Percentiles rank a stretch among this genome's conserved stretches.
These are phyloP conservation scores for Trichomonas vaginalis DNA, from an alignment of 208 protist species.

Conservation along the genomic window DNA sequence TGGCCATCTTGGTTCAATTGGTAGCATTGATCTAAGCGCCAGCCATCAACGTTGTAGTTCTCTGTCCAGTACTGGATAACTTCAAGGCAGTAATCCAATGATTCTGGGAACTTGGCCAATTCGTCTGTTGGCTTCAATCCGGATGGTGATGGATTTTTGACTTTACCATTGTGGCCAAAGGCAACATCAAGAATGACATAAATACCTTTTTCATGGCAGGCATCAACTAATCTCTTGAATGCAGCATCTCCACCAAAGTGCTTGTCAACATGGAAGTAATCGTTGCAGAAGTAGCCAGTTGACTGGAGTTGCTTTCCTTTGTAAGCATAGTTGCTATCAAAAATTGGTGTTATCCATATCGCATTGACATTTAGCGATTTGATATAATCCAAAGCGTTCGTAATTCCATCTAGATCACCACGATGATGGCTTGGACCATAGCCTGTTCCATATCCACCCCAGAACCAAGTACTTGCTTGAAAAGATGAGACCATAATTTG, in stretches of 20 bases:
- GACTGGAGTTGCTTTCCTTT: neutral
- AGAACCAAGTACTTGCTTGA: neutral
- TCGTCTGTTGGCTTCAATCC: too few species aligned
- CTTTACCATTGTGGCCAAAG: neutral
- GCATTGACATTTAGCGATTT: neutral
- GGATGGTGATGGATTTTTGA: neutral
- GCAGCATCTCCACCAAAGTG: neutral
- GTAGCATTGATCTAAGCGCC: neutral
- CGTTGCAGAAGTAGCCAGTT: neutral
- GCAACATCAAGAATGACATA: neutral
- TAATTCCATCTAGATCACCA: neutral
- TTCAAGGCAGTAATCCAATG: neutral
- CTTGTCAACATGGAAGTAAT: neutral
- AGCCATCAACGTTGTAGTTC: neutral
- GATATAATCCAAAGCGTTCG: neutral
- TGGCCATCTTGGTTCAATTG: neutral
- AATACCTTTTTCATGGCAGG: neutral
- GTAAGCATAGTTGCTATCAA: neutral
- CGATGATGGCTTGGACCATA: neutral
- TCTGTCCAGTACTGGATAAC: neutral
- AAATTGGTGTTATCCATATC: neutral
- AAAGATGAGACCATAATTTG: neutral
- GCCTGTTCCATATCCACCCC: neutral
- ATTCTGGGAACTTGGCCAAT: neutral
- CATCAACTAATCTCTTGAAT: neutral